Conservation (phyloP, 164 flowering plant species). For the Cinnamomum micranthum region DNA sequence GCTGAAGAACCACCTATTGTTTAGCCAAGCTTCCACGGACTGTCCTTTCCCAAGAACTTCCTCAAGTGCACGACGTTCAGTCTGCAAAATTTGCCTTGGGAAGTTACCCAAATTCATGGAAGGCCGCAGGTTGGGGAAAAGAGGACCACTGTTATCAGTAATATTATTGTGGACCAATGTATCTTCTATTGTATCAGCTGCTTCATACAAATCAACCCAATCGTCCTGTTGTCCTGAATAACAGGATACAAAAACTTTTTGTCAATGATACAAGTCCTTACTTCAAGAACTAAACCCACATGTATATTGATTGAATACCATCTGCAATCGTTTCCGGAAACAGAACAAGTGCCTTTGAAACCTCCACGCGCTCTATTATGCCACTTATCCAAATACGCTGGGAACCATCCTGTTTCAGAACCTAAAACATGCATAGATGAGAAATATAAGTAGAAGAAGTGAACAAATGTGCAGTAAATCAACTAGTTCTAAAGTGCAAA, state of each 20-base stretch:
- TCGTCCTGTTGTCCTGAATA: slow-evolving; percentile 24
- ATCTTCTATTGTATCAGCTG: slow-evolving; percentile 3
- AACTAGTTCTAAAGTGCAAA: background rate
- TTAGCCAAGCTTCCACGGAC: slow-evolving; percentile 32
- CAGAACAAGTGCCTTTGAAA: slow-evolving; percentile 23
- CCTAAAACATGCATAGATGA: slow-evolving; percentile 16
- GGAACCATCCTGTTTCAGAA: slow-evolving; percentile 21
- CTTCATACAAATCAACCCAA: slow-evolving; percentile 21
- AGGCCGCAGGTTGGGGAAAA: slow-evolving; percentile 26
- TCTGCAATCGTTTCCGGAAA: slow-evolving; percentile 12
- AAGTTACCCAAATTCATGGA: slow-evolving; percentile 27
- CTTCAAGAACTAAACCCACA: background rate
- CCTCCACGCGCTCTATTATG: slow-evolving; percentile 16
- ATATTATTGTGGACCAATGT: background rate
- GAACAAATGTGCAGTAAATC: background rate
- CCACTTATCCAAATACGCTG: slow-evolving; percentile 26
- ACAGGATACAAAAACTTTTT: slow-evolving; percentile 3
- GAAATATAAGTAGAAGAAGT: slow-evolving; percentile 2
- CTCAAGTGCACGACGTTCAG: slow-evolving; percentile 14
- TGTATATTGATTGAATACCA: slow-evolving; percentile 10
- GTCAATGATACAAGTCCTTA: background rate
- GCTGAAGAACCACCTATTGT: slow-evolving; percentile 23
- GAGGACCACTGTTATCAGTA: slow-evolving; percentile 1
- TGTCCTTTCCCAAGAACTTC: slow-evolving; percentile 24
- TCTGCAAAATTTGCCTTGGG: slow-evolving; percentile 23